phyloP scores from a whole-genome alignment of 2,329 filamentous ascomycete genomes.

The Westerdykella sp. region DNA sequence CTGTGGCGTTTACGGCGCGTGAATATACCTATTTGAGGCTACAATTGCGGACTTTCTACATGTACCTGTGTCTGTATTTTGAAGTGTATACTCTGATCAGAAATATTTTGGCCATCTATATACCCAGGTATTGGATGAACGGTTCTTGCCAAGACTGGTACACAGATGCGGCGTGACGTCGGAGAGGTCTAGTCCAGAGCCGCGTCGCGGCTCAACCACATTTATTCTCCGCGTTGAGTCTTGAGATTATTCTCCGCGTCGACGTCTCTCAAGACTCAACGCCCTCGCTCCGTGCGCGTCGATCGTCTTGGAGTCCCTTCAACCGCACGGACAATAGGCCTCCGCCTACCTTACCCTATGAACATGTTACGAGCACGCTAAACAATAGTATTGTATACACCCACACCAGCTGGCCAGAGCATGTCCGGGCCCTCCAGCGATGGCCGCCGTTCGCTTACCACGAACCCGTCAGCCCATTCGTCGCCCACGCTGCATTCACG shows the following conservation, averaged over 20 bases:
- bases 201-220: too few species aligned
- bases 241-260: neutral
- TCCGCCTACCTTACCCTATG: too few species aligned
- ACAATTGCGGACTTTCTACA: too few species aligned
- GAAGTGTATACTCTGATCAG: too few species aligned
- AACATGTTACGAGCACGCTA: too few species aligned
- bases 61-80: too few species aligned
- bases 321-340: neutral
- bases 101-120: too few species aligned
- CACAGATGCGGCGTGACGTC: neutral
- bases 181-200: neutral
- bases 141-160: too few species aligned
- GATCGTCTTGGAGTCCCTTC: neutral
- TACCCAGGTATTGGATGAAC: too few species aligned
- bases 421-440: conserved; percentile 33
- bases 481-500: conserved; percentile 29
- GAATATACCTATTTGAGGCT: too few species aligned
- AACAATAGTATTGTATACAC: too few species aligned
- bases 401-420: conserved; percentile 2
- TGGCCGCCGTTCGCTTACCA: conserved; percentile 28
- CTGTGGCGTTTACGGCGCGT: too few species aligned
- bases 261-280: neutral
- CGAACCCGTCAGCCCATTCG: conserved; percentile 27
- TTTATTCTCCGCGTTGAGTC: neutral
- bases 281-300: neutral